Evolutionary conservation across 2,329 filamentous ascomycete genomes (phyloP).

Genomic region (Clathrospora elynae): DNA sequence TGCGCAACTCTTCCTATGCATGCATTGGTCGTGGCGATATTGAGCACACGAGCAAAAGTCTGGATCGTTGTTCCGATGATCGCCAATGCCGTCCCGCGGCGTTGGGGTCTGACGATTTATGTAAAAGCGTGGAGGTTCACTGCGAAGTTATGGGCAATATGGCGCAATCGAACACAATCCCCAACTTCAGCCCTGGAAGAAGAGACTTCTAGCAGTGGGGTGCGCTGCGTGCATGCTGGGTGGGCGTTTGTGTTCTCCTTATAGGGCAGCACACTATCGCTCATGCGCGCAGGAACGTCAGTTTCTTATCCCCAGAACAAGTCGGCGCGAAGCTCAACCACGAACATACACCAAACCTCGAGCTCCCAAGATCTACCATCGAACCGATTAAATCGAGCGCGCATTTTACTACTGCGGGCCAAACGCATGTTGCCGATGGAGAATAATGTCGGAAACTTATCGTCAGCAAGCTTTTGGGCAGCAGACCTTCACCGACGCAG

Average conservation of each 20-base stretch:
- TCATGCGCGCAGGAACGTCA: conserved; percentile 31
- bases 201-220: conserved; percentile 27
- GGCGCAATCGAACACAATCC: conserved; percentile 31
- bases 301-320: conserved; percentile 22
- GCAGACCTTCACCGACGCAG: conserved; percentile 45
- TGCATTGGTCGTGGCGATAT: conserved; percentile 2
- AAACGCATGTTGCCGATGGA: conserved; percentile 41
- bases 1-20: conserved; percentile 4
- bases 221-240: conserved; percentile 26
- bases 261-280: conserved; percentile 37
- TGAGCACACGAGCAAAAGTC: conserved; percentile 7
- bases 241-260: conserved; percentile 29
- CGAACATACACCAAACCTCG: conserved; percentile 18
- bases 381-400: conserved; percentile 10
- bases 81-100: conserved; percentile 1
- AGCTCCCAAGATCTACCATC: conserved; percentile 4
- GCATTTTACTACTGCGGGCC: conserved; percentile 11
- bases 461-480: conserved; percentile 42
- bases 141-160: conserved; percentile 19
- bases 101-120: conserved; percentile 18
- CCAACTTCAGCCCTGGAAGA: conserved; percentile 16
- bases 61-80: background rate
- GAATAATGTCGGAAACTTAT: conserved; percentile 45
- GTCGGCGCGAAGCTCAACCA: conserved; percentile 23
- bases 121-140: conserved; percentile 31